These are phyloP conservation scores for Alternaria dauci DNA, from an alignment of 2,329 filamentous ascomycete species.

Conservation along the genomic window DNA sequence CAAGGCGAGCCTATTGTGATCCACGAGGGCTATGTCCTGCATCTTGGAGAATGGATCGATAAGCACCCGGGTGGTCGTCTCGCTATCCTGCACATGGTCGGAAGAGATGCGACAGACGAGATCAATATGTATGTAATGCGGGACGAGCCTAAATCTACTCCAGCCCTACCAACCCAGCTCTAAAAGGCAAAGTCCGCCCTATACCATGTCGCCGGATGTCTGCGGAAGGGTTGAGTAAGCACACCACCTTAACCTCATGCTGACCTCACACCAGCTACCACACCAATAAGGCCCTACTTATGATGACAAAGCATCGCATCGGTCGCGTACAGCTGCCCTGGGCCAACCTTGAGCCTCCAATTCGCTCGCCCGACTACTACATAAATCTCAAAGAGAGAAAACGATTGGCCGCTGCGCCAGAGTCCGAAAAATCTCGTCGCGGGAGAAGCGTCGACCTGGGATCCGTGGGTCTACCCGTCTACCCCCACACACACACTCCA, in stretches of 20 bases:
- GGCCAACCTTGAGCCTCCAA: conserved; percentile 67
- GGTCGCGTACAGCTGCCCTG: conserved; percentile 65
- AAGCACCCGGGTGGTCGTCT: conserved; percentile 67
- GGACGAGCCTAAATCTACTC: conserved; percentile 4
- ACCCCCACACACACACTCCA: conserved; percentile 2
- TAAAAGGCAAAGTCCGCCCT: conserved; percentile 14
- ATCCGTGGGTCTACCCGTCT: conserved; percentile 33
- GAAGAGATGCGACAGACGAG: conserved; percentile 66
- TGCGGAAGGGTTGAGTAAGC: conserved; percentile 20
- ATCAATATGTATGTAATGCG: conserved; percentile 62
- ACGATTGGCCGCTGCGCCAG: conserved; percentile 8
- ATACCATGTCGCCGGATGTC: conserved; percentile 13
- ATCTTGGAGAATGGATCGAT: conserved; percentile 66
- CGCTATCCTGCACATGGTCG: conserved; percentile 69
- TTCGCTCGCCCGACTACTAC: conserved; percentile 59
- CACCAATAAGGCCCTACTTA: conserved; percentile 60
- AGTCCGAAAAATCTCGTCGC: conserved; percentile 21
- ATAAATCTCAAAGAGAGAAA: conserved; percentile 31
- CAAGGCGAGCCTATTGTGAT: conserved; percentile 66
- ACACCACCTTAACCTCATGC: conserved; percentile 27
- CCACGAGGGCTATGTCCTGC: conserved; percentile 63
- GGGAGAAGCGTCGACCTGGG: conserved; percentile 40
- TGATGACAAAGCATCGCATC: conserved; percentile 69
- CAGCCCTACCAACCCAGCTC: conserved; percentile 10
- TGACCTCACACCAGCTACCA: conserved; percentile 62